Evolutionary conservation across 2,329 filamentous ascomycete genomes (phyloP).

Genomic region (Fusarium sp.): DNA sequence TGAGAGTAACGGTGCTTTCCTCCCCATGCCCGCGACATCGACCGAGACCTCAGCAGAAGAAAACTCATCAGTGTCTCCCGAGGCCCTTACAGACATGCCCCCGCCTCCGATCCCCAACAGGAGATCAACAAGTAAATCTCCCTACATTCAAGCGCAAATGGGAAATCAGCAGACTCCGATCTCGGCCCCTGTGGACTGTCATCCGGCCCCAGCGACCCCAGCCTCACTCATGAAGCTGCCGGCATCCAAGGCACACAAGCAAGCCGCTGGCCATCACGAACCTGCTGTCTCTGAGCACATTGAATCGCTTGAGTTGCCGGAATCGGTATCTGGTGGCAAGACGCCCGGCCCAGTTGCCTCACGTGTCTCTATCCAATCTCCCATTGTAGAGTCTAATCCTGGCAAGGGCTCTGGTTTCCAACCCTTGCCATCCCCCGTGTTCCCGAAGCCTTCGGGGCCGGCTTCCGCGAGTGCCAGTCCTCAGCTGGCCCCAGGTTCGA

Average conservation of each 20-base stretch:
- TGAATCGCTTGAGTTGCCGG: conserved; percentile 76
- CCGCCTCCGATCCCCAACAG: conserved; percentile 75
- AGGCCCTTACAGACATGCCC: conserved; percentile 74
- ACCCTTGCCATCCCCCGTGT: conserved; percentile 61
- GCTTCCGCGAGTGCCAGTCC: conserved; percentile 75
- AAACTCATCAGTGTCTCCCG: conserved; percentile 73
- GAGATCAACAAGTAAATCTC: conserved; percentile 73
- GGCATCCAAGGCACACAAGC: conserved; percentile 63
- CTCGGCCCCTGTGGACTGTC: conserved; percentile 37
- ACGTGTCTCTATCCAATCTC: conserved; percentile 54
- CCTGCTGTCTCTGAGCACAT: conserved; percentile 64
- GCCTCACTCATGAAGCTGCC: conserved; percentile 87
- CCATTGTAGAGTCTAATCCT: conserved; percentile 51
- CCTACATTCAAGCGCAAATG: conserved; percentile 71
- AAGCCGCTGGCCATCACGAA: conserved; percentile 55
- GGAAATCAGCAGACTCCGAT: conserved; percentile 42
- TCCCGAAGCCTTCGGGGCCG: conserved; percentile 54
- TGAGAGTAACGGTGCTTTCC: conserved; percentile 53
- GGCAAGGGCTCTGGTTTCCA: conserved; percentile 65
- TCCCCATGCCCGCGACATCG: conserved; percentile 52
- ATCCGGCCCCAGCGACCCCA: conserved; percentile 69
- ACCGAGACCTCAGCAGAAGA: conserved; percentile 70
- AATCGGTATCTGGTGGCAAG: conserved; percentile 63
- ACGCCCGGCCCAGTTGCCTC: conserved; percentile 53
- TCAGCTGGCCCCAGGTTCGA: conserved; percentile 66